phyloP scores from a whole-genome alignment of 1,284 basidiomycete genomes.

The Clitocybe nebularis region DNA sequence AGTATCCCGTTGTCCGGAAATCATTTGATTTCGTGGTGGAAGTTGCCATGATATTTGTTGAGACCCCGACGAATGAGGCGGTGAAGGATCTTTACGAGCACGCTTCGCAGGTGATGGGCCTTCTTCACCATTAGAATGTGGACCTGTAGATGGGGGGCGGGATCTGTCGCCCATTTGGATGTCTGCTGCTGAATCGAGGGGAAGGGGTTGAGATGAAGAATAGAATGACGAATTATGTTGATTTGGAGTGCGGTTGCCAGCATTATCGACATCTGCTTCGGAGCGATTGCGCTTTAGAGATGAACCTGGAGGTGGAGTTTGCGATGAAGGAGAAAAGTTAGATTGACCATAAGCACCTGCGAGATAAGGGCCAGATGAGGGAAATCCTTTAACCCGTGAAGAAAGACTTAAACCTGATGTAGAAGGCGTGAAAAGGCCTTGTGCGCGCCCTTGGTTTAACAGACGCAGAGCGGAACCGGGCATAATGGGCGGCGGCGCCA shows the following conservation, averaged over 20 bases:
- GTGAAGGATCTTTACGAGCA: slow-evolving; percentile 51
- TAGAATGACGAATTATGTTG: slow-evolving; percentile 26
- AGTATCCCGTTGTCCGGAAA: slow-evolving; percentile 17
- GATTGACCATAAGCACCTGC: slow-evolving; percentile 36
- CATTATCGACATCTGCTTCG: slow-evolving; percentile 39
- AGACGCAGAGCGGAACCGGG: slow-evolving; percentile 76
- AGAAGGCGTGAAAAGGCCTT: slow-evolving; percentile 80
- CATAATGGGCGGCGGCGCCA: slow-evolving; percentile 75
- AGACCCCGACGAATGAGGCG: slow-evolving; percentile 24
- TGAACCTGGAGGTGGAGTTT: slow-evolving; percentile 53
- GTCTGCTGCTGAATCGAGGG: slow-evolving; percentile 34
- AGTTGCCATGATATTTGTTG: slow-evolving; percentile 25
- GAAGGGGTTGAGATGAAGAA: slow-evolving; percentile 18
- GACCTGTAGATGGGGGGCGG: slow-evolving; percentile 44
- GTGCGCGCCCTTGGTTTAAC: slow-evolving; percentile 79
- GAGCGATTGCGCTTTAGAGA: slow-evolving; percentile 46
- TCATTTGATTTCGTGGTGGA: slow-evolving; percentile 24
- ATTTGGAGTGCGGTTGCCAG: slow-evolving; percentile 17
- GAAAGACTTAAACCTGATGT: slow-evolving; percentile 46
- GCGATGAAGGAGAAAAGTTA: slow-evolving; percentile 44
- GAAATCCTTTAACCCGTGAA: slow-evolving; percentile 32
- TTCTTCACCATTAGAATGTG: slow-evolving; percentile 46
- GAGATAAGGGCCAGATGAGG: slow-evolving; percentile 32
- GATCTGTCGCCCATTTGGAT: slow-evolving; percentile 42
- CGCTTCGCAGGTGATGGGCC: slow-evolving; percentile 65